Evolutionary conservation across 1,284 basidiomycete genomes (phyloP), one percentile per base, ranked within the genome.

Genomic region (Clitocybe nebularis): DNA sequence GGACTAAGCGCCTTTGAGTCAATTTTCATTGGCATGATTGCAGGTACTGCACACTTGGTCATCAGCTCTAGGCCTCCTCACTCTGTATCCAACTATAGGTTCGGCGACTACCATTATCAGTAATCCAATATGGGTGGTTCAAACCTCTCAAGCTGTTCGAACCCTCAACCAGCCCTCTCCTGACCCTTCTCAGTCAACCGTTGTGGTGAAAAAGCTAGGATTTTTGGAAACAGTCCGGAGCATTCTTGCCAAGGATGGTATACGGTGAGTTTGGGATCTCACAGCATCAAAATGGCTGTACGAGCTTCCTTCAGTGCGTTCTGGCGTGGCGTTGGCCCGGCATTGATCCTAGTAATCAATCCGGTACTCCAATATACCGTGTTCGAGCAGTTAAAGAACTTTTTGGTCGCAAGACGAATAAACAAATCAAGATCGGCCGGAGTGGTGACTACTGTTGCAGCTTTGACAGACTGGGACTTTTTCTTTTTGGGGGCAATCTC

Each of bases 121-220:
- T 62, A 99, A 98, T 66, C 95, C 95, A 0, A 88, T 99, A 53
- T 97, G 93, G 92, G 89, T 93, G 34, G 72, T 93, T n/a, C 89
- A 94, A 60, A 95, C 94, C 3, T 89, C 89, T 25, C 95, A 98
- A 61, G 83, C 87, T 9, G 87, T 90, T 16, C 77, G 73, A 36
- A 78, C 76, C 23, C 64, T 79, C 61, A 58, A 67, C 36, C 51
- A 65, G 22, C 44, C 59, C n/a, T 41, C 57, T 7, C 30, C 61
- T 1, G 65, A 67, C 19, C 41, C 58, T 2, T 51, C 61, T 6
- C 47, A 59, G 8, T 52, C 59, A 13, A 58, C 52, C 5, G 43
- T 51, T 8, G 39, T 54, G 10, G 48, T 59, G 11, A 76, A 69
- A 61, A 86, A 82, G 46, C 77, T 84, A 10, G 76, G 83, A 5